Evolutionary conservation across 2,329 filamentous ascomycete species (phyloP), one percentile per base, ranked within the genome.

Genomic region (Ophiostoma quercus): DNA sequence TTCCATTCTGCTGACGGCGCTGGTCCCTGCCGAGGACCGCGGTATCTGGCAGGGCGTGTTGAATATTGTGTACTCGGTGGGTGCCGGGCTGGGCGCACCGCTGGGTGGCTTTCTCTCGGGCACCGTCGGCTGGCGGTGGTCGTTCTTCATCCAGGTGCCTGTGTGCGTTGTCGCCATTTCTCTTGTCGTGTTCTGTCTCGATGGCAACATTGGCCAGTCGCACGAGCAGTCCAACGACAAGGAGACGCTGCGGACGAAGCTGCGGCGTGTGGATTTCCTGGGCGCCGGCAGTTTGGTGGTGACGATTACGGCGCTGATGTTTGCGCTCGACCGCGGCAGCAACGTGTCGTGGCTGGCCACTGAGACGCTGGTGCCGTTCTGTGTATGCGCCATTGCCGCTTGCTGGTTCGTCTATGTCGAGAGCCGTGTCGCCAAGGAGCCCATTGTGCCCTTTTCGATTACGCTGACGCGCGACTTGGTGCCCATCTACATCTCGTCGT

Each of bases 21-120:
- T 89, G 41, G 82, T 90, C 3, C 82, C 87, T 0, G 78, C 90
- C 60, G 81, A 87, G 12, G 84, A 89, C 68, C 79, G 88, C 71
- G 88, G 88, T 0, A 81, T 85, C 1, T 91, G 87, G 86, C 88
- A 90, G 75, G 88, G 88, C 41, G 78, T 78, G 71, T 81, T 90
- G 74, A 91, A 90, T 75, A 83, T 90, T 72, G 82, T 90, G 54
- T 66, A 69, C 25, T 69, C 70, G n/a, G n/a, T 71, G 0, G 70
- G 70, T 7, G 43, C 67, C n/a, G 69, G 70, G n/a, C 66, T 63
- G 12, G 70, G 70, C 7, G 70, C 57, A 29, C 70, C 70, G 1
- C 51, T 71, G 1, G 70, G 70, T 8, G 70, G 70, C 19, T 67
- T 63, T 66, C 51, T 69, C 0, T 65, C 68, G 2, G 67, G 66